phyloP scores from a whole-genome alignment of 2,329 filamentous ascomycete genomes.

The Aspergillus vadensis region DNA sequence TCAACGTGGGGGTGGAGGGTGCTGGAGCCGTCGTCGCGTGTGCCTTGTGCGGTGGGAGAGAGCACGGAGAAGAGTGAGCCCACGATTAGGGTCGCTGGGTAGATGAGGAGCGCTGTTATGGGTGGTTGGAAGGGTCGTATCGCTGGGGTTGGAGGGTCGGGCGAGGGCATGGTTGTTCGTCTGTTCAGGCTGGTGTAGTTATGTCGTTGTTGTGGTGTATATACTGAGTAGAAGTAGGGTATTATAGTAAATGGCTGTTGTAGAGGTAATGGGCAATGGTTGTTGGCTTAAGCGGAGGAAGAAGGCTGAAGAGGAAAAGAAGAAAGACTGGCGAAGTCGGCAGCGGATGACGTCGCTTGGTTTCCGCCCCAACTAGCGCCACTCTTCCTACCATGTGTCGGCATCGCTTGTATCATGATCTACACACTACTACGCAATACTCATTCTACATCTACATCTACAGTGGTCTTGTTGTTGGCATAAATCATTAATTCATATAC shows the following conservation, averaged over 20 bases:
- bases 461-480: neutral
- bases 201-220: too few relatives aligned
- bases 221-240: neutral
- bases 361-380: conserved; percentile 1
- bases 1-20: conserved; percentile 45
- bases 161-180: conserved; percentile 10
- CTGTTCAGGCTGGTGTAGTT: neutral
- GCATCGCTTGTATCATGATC: neutral
- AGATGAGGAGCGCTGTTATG: conserved; percentile 62
- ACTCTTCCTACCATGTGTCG: neutral
- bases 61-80: conserved; percentile 79
- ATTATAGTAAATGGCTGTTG: neutral
- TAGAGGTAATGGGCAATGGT: neutral
- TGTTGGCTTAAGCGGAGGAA: neutral
- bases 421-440: neutral
- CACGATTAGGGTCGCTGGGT: conserved; percentile 75
- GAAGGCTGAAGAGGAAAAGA: conserved; percentile 10
- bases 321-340: neutral
- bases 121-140: conserved; percentile 14
- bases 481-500: neutral
- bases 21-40: conserved; percentile 6
- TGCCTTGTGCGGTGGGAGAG: conserved; percentile 67
- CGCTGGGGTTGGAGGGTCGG: conserved; percentile 8
- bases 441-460: too few relatives aligned
- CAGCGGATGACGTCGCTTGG: conserved; percentile 12